Percentiles rank a stretch among this genome's conserved stretches.
Evolutionary conservation across 495 filamentous ascomycete species (phyloP).

Genomic region (Echria macrotheca): DNA sequence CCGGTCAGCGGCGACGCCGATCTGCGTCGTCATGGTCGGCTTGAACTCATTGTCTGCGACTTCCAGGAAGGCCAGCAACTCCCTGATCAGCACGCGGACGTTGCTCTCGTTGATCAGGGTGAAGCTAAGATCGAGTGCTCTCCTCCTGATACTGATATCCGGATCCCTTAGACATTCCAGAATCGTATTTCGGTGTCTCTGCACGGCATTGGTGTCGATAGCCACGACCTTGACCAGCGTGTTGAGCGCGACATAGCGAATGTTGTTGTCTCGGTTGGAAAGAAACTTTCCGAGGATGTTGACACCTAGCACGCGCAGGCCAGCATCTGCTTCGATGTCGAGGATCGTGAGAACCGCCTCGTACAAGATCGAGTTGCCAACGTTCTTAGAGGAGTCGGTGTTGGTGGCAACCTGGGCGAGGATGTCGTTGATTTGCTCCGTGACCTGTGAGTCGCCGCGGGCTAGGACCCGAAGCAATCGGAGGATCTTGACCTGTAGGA

Average conservation of each 20-base stretch:
- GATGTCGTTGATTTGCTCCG: slow-evolving; percentile 97
- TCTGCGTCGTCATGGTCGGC: slow-evolving; percentile 92
- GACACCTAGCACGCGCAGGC: slow-evolving; percentile 86
- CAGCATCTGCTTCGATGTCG: slow-evolving; percentile 95
- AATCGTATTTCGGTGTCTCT: slow-evolving; percentile 94
- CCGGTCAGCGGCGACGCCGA: slow-evolving; percentile 92
- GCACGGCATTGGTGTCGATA: slow-evolving; percentile 95
- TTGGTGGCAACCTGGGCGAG: slow-evolving; percentile 97
- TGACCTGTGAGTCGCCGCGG: slow-evolving; percentile 80
- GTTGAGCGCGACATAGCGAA: slow-evolving; percentile 95
- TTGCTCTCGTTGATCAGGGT: slow-evolving; percentile 96
- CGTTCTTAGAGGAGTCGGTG: slow-evolving; percentile 96
- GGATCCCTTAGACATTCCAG: slow-evolving; percentile 93
- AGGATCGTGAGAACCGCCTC: slow-evolving; percentile 96
- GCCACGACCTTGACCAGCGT: slow-evolving; percentile 97
- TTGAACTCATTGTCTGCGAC: slow-evolving; percentile 99
- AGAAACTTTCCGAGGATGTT: slow-evolving; percentile 98
- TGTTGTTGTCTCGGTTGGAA: slow-evolving; percentile 97
- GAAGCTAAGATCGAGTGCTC: slow-evolving; percentile 93
- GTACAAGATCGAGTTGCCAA: slow-evolving; percentile 96
- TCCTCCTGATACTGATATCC: slow-evolving; percentile 95
- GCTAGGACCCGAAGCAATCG: slow-evolving; percentile 78
- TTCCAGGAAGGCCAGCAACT: slow-evolving; percentile 89
- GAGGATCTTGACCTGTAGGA: slow-evolving; percentile 94
- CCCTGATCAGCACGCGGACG: slow-evolving; percentile 85